Base-by-base conservation (phyloP, 1,284 basidiomycete species). In the Vanrija pseudolonga region DNA sequence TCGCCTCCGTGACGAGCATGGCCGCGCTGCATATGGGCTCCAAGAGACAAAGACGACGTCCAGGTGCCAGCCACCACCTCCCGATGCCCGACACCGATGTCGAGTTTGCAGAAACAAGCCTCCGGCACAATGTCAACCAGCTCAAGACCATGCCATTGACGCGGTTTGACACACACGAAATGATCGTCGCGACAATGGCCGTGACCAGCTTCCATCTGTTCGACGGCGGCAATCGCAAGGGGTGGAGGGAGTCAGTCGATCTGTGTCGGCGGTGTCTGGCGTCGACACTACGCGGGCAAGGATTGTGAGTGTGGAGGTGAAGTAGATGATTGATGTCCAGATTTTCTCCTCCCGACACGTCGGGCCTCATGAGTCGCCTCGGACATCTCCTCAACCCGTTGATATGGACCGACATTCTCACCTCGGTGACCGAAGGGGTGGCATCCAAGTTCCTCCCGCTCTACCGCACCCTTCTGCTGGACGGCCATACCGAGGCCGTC, bases 401-500 rank as follows among this genome's bases (percentile, higher is more conserved):
- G 39, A 84, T 90, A 57, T 90, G 88, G 88, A 89, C 88, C 66
- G 88, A 90, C 71, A 87, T 90, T 39, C 79, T 90, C 41, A 86
- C 86, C 6, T 83, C 85, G 1, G 81, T 88, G 41, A 88, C 87
- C 7, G 83, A 82, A 22, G 78, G 82, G 59, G 66, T 80, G 57
- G 66, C 76, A 3, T 87, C 88, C 8, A 73, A 77, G 39, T 84
- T 89, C 68, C 70, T 86, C 23, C 47, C 69, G 0, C 77, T 80
- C 32, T 85, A 88, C 65, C 78, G 81, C 6, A 20, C 32, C 32
- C 70, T 74, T 14, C 76, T 90, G 42, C 88, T 85, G 68, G 70
- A 69, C 17, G 57, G 51, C 17, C 19, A 50, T 40, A 68, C 77
- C 54, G 66, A 53, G 79, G 71, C 20, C 1, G 45, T 38, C 17